A percentile compares a stretch with the other conserved stretches of the same genome.
Evolutionary conservation across 2,329 filamentous ascomycete genomes (phyloP).

Genomic region (Apiospora sp.): DNA sequence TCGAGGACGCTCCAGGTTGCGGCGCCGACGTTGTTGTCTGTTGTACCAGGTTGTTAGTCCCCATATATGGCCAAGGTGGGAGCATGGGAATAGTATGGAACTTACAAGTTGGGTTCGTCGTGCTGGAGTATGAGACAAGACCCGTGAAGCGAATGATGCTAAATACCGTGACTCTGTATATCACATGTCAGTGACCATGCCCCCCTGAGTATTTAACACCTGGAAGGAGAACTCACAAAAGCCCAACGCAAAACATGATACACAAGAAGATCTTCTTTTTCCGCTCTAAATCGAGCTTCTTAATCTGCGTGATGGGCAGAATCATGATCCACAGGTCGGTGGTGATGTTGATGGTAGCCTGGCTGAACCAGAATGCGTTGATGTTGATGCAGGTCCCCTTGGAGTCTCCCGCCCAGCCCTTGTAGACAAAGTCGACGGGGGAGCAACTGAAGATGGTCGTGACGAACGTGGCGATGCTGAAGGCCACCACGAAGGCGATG

Average conservation of each 20-base stretch:
- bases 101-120: background rate
- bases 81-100: background rate
- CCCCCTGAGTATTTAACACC: background rate
- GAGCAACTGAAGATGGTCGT: background rate
- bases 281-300: background rate
- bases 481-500: background rate
- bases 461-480: background rate
- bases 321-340: conserved; percentile 3
- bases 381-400: background rate
- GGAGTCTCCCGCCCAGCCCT: conserved; percentile 2
- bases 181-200: background rate
- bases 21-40: conserved; percentile 15
- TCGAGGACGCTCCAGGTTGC: conserved; percentile 11
- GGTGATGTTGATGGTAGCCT: background rate
- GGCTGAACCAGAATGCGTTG: conserved; percentile 12
- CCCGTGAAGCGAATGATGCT: conserved; percentile 1
- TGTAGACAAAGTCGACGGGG: background rate
- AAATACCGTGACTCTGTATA: background rate
- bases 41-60: background rate
- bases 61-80: background rate
- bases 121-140: background rate
- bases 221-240: background rate
- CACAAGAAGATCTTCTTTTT: conserved; percentile 5
- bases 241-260: background rate
- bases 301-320: background rate